phyloP scores from a whole-genome alignment of 2,329 filamentous ascomycete species.

The Colletotrichum sublineola region DNA sequence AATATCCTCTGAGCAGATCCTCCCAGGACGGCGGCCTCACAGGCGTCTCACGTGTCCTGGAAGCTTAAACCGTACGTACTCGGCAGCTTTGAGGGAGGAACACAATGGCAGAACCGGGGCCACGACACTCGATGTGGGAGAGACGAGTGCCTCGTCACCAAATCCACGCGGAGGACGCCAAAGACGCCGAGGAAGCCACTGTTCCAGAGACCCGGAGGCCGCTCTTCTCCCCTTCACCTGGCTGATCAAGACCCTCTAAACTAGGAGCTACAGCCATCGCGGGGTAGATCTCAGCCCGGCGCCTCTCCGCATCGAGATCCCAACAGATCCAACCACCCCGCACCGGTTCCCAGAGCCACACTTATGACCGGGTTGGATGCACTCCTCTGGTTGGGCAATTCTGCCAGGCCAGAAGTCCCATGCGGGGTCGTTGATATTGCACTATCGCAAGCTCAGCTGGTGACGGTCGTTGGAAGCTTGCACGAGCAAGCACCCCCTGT shows the following conservation, averaged over 20 bases:
- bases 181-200: background rate
- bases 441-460: slow-evolving; percentile 2
- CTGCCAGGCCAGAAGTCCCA: background rate
- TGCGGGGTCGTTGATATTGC: background rate
- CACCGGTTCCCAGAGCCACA: background rate
- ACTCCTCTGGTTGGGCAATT: background rate
- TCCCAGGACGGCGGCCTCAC: background rate
- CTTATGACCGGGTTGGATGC: background rate
- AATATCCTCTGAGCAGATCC: background rate
- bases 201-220: background rate
- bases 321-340: background rate
- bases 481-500: slow-evolving; percentile 2
- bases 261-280: background rate
- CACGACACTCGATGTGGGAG: background rate
- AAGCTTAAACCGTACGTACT: background rate
- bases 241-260: background rate
- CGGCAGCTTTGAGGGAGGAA: background rate
- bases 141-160: background rate
- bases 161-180: background rate
- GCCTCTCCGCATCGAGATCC: background rate
- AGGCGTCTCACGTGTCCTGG: background rate
- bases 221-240: background rate
- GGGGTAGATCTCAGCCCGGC: background rate
- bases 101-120: background rate
- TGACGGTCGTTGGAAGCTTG: slow-evolving; percentile 2